Evolutionary conservation across 2,329 filamentous ascomycete species (phyloP), one percentile per base, ranked within the genome.

Genomic region (Curvularia spicifera): DNA sequence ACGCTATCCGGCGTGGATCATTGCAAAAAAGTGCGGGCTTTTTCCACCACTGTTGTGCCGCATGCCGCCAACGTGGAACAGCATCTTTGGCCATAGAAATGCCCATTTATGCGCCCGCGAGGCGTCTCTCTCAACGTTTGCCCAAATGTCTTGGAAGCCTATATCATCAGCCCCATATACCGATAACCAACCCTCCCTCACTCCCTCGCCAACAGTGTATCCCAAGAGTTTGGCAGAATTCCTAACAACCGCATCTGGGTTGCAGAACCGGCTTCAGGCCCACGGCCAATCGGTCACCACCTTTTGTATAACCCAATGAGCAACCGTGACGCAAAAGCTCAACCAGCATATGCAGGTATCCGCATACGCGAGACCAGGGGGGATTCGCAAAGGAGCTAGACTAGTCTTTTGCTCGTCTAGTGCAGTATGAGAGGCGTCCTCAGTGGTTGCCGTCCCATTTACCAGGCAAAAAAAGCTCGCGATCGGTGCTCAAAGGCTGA

Each of bases 331-430:
- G 7, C 35, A 37, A 37, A 37, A n/a, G 15, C 3, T 37, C 35
- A 18, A n/a, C 35, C 15, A 37, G 35, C 35, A 37, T 46, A 29
- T 47, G 51, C 51, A 53, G 51, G 43, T 47, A 53, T 15, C 51
- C 43, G 51, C 20, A 47, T 53, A 20, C 8, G 33, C 33, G 45
- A 46, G 44, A 20, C n/a, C 3, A 22, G 1, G 51, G 22, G 22
- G 10, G 3, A 29, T 37, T 37, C 35, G 35, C 15, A 18, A 37
- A 37, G 35, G 0, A 37, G 35, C n/a, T 37, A 37, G 35, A 37
- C 35, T 37, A 12, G 35, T 8, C 35, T 5, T 5, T 18, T 7
- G 29, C 44, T 46, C 44, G 44, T 46, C n/a, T 12, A 31, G 9
- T 18, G 13, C 13, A 2, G 24, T 45, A 37, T 15, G 13, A 18